These are phyloP conservation scores for Crinitomyces ghanaensis DNA, from an alignment of 805 yeast genomes.

Conservation along the genomic window DNA sequence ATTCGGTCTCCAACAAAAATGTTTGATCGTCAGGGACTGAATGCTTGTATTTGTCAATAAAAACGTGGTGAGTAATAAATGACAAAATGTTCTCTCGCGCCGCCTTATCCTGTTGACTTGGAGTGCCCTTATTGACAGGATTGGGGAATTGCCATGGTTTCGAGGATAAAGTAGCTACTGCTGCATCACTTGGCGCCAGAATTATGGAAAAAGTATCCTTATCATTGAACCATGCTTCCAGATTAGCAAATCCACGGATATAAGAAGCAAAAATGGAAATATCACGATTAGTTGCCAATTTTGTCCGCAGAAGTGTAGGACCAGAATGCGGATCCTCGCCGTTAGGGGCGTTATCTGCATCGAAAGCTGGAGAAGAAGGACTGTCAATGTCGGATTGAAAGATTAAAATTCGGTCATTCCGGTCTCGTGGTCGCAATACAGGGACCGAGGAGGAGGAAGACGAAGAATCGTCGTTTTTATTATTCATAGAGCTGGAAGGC, in stretches of 20 bases:
- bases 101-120: slow-evolving; percentile 35
- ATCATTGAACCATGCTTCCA: slow-evolving; percentile 39
- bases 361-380: too few relatives aligned
- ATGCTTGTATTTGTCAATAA: slow-evolving; percentile 5
- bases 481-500: too few relatives aligned
- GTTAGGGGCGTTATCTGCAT: slow-evolving; percentile 5
- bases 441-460: too few relatives aligned
- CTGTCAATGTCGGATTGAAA: too few relatives aligned
- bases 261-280: slow-evolving; percentile 59
- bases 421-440: too few relatives aligned
- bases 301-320: slow-evolving; percentile 27
- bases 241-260: slow-evolving; percentile 47
- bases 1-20: slow-evolving; percentile 6
- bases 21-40: slow-evolving; percentile 1
- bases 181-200: slow-evolving; percentile 62
- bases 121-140: slow-evolving; percentile 24
- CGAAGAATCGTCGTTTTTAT: too few relatives aligned
- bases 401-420: too few relatives aligned
- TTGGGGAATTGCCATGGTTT: slow-evolving; percentile 84
- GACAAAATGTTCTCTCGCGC: slow-evolving; percentile 41
- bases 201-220: slow-evolving; percentile 36
- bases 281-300: slow-evolving; percentile 30
- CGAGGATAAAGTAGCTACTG: slow-evolving; percentile 35
- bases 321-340: slow-evolving; percentile 24
- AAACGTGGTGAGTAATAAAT: slow-evolving; percentile 56